Conservation (phyloP, 495 filamentous ascomycete genomes). For the Tuber aestivum region DNA sequence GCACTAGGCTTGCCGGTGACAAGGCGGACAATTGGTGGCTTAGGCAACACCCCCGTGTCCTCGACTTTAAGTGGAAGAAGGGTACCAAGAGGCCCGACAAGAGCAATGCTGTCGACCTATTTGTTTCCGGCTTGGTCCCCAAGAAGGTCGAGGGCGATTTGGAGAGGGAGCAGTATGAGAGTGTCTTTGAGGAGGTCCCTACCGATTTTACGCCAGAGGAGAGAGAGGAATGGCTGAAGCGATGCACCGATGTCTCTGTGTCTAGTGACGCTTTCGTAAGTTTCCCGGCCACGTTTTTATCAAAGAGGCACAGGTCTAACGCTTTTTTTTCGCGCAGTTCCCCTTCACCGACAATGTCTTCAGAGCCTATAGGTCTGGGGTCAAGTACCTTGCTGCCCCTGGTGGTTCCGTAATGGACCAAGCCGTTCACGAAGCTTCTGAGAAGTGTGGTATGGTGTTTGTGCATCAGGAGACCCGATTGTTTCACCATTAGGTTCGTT, state of each 20-base stretch:
- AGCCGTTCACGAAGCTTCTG: slow-evolving; percentile 82
- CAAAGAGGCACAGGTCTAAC: slow-evolving; percentile 5
- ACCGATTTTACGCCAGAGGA: slow-evolving; percentile 74
- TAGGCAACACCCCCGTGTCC: slow-evolving; percentile 82
- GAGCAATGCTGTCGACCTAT: slow-evolving; percentile 93
- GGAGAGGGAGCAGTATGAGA: slow-evolving; percentile 81
- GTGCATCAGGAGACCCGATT: slow-evolving; percentile 81
- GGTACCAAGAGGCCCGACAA: slow-evolving; percentile 94
- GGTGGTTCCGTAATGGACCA: slow-evolving; percentile 88
- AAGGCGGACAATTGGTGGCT: slow-evolving; percentile 99
- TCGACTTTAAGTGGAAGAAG: slow-evolving; percentile 91
- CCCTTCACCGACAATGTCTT: slow-evolving; percentile 98
- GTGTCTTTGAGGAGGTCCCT: slow-evolving; percentile 87
- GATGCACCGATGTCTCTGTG: slow-evolving; percentile 74
- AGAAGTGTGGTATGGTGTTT: slow-evolving; percentile 85
- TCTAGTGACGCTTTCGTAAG: slow-evolving; percentile 92
- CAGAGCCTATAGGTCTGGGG: slow-evolving; percentile 77
- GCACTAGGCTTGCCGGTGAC: slow-evolving; percentile 94
- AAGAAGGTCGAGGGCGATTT: slow-evolving; percentile 53
- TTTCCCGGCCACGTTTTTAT: slow-evolving; percentile 21
- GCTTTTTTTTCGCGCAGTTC: slow-evolving; percentile 55
- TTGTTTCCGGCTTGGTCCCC: slow-evolving; percentile 82
- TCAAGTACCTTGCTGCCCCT: slow-evolving; percentile 91
- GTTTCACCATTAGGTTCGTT: slow-evolving; percentile 57
- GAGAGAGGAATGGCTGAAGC: slow-evolving; percentile 71